Conservation (phyloP, 208 protist genomes). For the Leishmania tropica region DNA sequence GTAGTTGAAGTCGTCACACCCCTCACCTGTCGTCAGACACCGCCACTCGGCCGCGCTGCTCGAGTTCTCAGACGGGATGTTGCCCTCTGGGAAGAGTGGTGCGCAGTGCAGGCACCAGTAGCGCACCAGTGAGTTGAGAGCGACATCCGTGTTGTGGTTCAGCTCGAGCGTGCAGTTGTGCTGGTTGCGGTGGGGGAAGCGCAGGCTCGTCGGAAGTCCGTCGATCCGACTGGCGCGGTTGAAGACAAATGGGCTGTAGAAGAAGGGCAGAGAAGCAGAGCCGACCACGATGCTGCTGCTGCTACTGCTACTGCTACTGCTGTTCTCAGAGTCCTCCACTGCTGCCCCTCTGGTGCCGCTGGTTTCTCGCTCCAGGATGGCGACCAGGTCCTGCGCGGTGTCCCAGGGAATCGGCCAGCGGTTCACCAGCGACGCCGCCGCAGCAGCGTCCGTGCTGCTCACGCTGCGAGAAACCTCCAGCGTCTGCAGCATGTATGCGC, state of each 20-base stretch:
- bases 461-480: conserved; percentile 34
- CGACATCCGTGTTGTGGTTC: conserved; percentile 36
- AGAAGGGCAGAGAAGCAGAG: conserved; percentile 23
- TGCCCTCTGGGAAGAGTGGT: conserved; percentile 69
- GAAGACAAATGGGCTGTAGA: conserved; percentile 72
- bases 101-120: conserved; percentile 79
- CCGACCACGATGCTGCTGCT: conserved; percentile 2
- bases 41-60: conserved; percentile 48
- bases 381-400: conserved; percentile 37
- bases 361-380: conserved; percentile 29
- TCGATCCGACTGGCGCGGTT: conserved; percentile 36
- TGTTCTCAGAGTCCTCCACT: conserved; percentile 2
- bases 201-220: conserved; percentile 20
- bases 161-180: conserved; percentile 61
- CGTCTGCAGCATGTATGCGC: conserved; percentile 38
- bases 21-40: conserved; percentile 44
- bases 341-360: conserved; percentile 6
- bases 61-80: conserved; percentile 39
- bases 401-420: conserved; percentile 45
- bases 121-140: conserved; percentile 35
- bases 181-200: conserved; percentile 31
- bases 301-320: neutral
- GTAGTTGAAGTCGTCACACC: conserved; percentile 49
- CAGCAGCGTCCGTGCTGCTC: conserved; percentile 22
- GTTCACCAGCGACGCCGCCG: conserved; percentile 25